Base-by-base conservation (phyloP, 106 monocot species). In the Dendrobium catenatum region DNA sequence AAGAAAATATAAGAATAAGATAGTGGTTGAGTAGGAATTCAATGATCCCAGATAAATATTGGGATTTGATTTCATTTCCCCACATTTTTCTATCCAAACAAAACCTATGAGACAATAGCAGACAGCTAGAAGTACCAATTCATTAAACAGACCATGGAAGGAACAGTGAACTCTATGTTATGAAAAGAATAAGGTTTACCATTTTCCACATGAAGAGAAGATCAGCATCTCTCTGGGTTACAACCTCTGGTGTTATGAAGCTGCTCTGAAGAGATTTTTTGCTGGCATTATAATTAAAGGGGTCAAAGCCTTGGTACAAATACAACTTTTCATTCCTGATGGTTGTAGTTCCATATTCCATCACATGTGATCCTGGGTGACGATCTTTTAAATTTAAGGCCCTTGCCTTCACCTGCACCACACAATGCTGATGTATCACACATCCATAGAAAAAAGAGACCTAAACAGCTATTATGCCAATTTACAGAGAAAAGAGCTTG, bases 221-320 rank as follows among this genome's bases (percentile, higher is more conserved):
- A 68, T 97, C 90, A 3, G 90, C 97, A 56, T 97, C 94, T 44
- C 92, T 87, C 77, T 94, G 92, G 77, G 89, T 91, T 72, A 94
- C 77, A 1, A 72, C 82, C 18, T 81, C 84, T 72, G 78, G 55
- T 9, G 22, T 67, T 64, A 18, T 41, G 2, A 72, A 55, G 3
- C 18, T 68, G 6, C 20, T 6, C 11, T 6, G 59, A 46, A 88
- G 70, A 61, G 74, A 73, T 43, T 90, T 89, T 24, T 88, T 80
- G 16, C 83, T 79, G 15, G 80, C 58, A 44, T 94, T 89, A 47
- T 82, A 83, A 72, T 86, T 88, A 22, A 80, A 73, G 20, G 86
- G 92, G 37, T 92, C 82, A 27, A 92, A 92, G 42, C 92, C 89
- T 43, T 92, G 89, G 59, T 88, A 92, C 11, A 89, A 77, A 66